Conservation (phyloP, 2,329 filamentous ascomycete species). For the Apiospora kogelbergensis region DNA sequence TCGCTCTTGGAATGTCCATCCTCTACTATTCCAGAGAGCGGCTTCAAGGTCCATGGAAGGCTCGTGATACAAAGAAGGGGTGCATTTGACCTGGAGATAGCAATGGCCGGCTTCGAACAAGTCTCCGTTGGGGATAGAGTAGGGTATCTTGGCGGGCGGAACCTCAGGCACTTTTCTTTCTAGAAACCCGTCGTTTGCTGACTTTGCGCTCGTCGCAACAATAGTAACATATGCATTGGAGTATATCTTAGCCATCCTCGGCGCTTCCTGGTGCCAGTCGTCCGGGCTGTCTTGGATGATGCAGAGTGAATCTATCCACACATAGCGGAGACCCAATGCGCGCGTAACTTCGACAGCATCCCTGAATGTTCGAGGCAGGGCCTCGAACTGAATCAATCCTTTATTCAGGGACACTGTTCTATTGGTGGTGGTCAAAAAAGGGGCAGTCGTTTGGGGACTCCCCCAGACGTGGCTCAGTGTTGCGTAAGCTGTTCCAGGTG, state of each 20-base stretch:
- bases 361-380: neutral
- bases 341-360: neutral
- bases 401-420: neutral
- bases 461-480: neutral
- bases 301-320: neutral
- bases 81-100: neutral
- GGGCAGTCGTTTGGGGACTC: neutral
- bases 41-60: neutral
- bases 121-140: neutral
- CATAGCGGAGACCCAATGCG: neutral
- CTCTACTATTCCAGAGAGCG: neutral
- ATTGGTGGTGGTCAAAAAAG: neutral
- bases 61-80: neutral
- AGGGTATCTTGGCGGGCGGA: neutral
- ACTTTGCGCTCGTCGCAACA: neutral
- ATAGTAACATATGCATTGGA: neutral
- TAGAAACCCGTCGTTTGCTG: neutral
- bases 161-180: neutral
- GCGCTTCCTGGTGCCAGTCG: neutral
- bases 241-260: neutral
- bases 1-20: neutral
- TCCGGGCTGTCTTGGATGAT: neutral
- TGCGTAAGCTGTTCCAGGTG: neutral
- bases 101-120: neutral
- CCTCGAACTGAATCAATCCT: neutral